Evolutionary conservation across 2,329 filamentous ascomycete genomes (phyloP), one percentile per base, ranked within the genome.

Genomic region (Dactylellina parvicollis): DNA sequence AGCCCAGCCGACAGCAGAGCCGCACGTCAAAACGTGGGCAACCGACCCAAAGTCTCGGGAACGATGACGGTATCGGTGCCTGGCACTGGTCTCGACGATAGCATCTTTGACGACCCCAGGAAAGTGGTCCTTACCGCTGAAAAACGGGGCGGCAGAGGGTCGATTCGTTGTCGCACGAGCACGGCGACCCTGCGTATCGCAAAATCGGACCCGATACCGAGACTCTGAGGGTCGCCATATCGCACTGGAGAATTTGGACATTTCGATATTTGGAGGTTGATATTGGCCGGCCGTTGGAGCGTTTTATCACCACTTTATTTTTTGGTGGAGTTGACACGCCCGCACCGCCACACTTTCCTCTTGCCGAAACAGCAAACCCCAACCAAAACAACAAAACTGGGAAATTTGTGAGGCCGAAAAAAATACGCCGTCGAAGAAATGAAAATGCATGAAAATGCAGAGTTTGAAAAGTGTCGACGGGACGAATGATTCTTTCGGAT

Each of bases 1-100:
- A 50, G 18, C 30, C 8, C 16, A 26, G 28, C 26, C 7, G 26
- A 26, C 38, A 59, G 60, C 60, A 73, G 69, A 73, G 69, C 69
- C 69, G 69, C 69, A 73, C 52, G 69, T 73, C 69, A 73, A 60
- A 73, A 73, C 60, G 69, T 62, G 69, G 69, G 69, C 50, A 52
- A 42, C 24, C 36, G 64, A 54, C 30, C 60, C 69, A 47, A 34
- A 38, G 26, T 40, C 30, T 57, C 59, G 67, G 57, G 54, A 62
- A 28, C 69, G 60, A 73, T 73, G 69, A 73, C 60, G 69, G 50
- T 36, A 30, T 38, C n/a, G 32, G 30, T 40, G 18, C 28, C n/a
- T 34, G 24, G 20, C 12, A 30, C 32, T 16, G 38, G 61, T 65
- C 67, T 26, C 24, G 26, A 38, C n/a, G 57, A 32, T 47, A 49